Conservation (phyloP, 1,139 yeast genomes). For the Saccharomyces hybrid region DNA sequence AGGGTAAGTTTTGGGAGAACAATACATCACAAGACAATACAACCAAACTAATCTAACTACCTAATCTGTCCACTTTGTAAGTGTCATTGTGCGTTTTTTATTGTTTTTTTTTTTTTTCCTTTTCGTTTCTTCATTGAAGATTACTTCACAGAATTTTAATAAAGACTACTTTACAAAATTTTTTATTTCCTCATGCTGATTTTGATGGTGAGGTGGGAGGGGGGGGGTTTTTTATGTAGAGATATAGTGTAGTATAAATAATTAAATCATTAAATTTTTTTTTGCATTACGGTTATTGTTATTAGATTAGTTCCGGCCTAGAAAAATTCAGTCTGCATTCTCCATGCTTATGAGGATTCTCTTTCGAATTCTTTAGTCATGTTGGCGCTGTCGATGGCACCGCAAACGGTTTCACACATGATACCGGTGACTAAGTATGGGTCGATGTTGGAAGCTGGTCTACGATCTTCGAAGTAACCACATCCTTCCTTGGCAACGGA, state of each 20-base stretch:
- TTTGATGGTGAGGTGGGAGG: not conserved
- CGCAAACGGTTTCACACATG: constrained; percentile 94
- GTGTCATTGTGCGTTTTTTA: too few relatives aligned
- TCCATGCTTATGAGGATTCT: constrained; percentile 37
- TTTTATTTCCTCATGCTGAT: not conserved
- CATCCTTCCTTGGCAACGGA: constrained; percentile 96
- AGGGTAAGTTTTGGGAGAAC: not conserved
- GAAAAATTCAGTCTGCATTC: not conserved
- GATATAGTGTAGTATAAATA: not conserved
- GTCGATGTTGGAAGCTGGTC: constrained; percentile 99
- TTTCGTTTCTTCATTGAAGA: too few relatives aligned
- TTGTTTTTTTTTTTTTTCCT: too few relatives aligned
- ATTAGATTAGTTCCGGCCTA: not conserved
- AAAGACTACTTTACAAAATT: too few relatives aligned
- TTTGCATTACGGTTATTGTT: not conserved
- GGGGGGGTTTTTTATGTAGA: not conserved
- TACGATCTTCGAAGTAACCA: constrained; percentile 99
- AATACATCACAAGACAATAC: not conserved
- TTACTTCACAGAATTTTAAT: too few relatives aligned
- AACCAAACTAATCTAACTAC: not conserved
- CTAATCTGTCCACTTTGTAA: too few relatives aligned
- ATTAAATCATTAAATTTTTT: constrained; percentile 1
- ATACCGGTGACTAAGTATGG: constrained; percentile 98
- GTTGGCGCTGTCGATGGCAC: constrained; percentile 92
- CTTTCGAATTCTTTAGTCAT: constrained; percentile 84